Conservation (phyloP, 2,329 filamentous ascomycete genomes). For the Exophiala sideris region DNA sequence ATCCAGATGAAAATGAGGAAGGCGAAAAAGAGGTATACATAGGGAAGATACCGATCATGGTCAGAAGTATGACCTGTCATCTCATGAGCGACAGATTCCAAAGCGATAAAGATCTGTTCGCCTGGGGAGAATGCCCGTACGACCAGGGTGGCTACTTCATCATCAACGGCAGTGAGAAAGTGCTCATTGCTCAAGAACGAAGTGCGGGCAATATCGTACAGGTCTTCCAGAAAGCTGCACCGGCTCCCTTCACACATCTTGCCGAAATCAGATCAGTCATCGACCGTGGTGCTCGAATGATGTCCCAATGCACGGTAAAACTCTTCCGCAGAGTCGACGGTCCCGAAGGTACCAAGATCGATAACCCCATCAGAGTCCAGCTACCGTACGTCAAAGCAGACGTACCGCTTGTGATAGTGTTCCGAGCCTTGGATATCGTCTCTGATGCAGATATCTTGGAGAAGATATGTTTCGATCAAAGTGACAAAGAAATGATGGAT, state of each 20-base stretch:
- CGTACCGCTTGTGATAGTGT: slow-evolving; percentile 90
- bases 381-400: slow-evolving; percentile 92
- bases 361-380: slow-evolving; percentile 68
- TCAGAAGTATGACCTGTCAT: slow-evolving; percentile 94
- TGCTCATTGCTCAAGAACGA: slow-evolving; percentile 94
- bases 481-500: slow-evolving; percentile 94
- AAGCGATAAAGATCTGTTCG: slow-evolving; percentile 79
- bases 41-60: slow-evolving; percentile 94
- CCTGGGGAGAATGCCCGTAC: slow-evolving; percentile 94
- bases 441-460: slow-evolving; percentile 98
- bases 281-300: slow-evolving; percentile 91
- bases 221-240: slow-evolving; percentile 94
- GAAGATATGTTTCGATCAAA: slow-evolving; percentile 93
- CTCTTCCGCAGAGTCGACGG: slow-evolving; percentile 80
- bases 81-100: slow-evolving; percentile 42
- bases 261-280: slow-evolving; percentile 95
- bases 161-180: slow-evolving; percentile 98
- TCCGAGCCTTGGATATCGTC: slow-evolving; percentile 90
- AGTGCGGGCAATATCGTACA: slow-evolving; percentile 98
- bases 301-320: slow-evolving; percentile 89
- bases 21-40: slow-evolving; percentile 76
- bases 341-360: slow-evolving; percentile 43
- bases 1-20: slow-evolving; percentile 50
- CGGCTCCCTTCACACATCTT: slow-evolving; percentile 87
- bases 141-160: slow-evolving; percentile 99